These are phyloP conservation scores for Geotrichum reessii DNA, from an alignment of 1,139 yeast genomes.

Conservation along the genomic window DNA sequence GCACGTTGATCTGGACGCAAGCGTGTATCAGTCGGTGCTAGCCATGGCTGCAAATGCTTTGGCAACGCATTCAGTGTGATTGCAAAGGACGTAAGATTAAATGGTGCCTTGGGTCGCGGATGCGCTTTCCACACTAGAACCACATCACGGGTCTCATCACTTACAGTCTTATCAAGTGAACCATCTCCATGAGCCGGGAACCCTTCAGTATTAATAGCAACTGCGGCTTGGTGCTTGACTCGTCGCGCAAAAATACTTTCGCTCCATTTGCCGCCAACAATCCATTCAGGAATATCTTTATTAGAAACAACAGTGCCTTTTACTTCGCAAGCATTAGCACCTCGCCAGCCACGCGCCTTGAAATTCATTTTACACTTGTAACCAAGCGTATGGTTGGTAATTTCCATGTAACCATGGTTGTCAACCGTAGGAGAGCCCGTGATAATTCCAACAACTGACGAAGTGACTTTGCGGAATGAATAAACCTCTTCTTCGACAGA, in stretches of 20 bases:
- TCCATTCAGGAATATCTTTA: constrained; percentile 49
- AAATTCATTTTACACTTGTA: constrained; percentile 66
- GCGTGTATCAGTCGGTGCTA: constrained; percentile 88
- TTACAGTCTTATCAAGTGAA: constrained; percentile 24
- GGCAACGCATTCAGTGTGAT: constrained; percentile 75
- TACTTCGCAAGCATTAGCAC: constrained; percentile 83
- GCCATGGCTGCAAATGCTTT: too few species aligned
- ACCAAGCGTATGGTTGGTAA: constrained; percentile 84
- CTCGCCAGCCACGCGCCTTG: constrained; percentile 95
- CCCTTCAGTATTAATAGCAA: constrained; percentile 23
- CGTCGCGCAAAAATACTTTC: constrained; percentile 76
- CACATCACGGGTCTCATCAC: too few species aligned
- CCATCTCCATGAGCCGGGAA: constrained; percentile 22
- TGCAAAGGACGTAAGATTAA: constrained; percentile 87
- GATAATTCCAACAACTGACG: constrained; percentile 91
- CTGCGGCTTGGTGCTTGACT: constrained; percentile 27
- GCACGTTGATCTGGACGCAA: constrained; percentile 75
- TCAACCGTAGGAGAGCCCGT: constrained; percentile 93
- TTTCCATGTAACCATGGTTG: constrained; percentile 86
- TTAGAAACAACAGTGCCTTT: constrained; percentile 64
- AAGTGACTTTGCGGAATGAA: constrained; percentile 88
- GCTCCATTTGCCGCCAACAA: constrained; percentile 92
- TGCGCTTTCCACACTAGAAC: constrained; percentile 82
- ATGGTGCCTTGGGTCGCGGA: constrained; percentile 78
- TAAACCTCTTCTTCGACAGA: constrained; percentile 64